Evolutionary conservation across 441 rosid species (phyloP).

Genomic region (Populus trichocarpa): DNA sequence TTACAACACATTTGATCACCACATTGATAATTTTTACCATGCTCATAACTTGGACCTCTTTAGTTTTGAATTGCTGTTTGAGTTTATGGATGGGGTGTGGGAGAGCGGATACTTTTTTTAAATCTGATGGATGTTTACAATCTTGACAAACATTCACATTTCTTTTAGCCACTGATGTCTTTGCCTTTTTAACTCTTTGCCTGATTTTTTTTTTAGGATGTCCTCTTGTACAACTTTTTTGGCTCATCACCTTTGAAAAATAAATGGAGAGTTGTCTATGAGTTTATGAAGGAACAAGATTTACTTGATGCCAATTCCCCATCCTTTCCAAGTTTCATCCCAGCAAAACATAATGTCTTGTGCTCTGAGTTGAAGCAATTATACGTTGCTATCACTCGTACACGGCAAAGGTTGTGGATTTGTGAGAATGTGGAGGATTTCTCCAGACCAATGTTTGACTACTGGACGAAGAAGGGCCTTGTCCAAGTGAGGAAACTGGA

Average conservation of each 20-base stretch:
- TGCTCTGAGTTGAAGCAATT: slow-evolving; percentile 61
- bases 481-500: slow-evolving; percentile 41
- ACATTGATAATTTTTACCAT: neutral
- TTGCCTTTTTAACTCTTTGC: neutral
- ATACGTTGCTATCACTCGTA: slow-evolving; percentile 58
- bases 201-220: slow-evolving; percentile 33
- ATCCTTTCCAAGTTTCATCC: slow-evolving; percentile 32
- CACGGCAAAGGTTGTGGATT: slow-evolving; percentile 52
- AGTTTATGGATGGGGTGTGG: too few relatives aligned
- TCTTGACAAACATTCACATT: neutral
- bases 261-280: slow-evolving; percentile 50
- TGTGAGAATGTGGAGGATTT: slow-evolving; percentile 38
- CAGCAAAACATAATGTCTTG: slow-evolving; percentile 35
- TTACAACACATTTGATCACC: neutral
- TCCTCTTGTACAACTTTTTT: slow-evolving; percentile 47
- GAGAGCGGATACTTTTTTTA: neutral
- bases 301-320: slow-evolving; percentile 24
- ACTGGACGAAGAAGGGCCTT: too few relatives aligned
- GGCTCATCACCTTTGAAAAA: slow-evolving; percentile 42
- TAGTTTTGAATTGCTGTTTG: neutral
- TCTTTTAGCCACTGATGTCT: neutral
- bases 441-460: slow-evolving; percentile 29
- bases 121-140: neutral
- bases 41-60: neutral
- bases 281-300: slow-evolving; percentile 38